These are phyloP conservation scores for Rutstroemia sp. DNA, from an alignment of 2,329 filamentous ascomycete genomes.

Conservation along the genomic window DNA sequence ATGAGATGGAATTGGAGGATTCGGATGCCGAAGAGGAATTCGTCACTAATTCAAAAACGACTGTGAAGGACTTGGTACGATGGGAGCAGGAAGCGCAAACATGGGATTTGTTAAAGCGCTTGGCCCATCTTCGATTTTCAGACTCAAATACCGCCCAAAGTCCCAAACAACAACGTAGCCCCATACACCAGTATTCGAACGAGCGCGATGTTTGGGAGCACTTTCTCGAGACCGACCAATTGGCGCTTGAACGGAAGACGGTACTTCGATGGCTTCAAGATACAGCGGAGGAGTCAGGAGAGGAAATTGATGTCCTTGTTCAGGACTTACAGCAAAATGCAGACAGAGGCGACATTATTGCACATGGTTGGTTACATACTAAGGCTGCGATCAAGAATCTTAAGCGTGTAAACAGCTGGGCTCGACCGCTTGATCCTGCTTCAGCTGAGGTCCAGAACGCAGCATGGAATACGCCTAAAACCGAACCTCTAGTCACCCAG, in stretches of 20 bases:
- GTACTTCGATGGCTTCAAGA: conserved; percentile 83
- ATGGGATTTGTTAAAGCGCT: conserved; percentile 69
- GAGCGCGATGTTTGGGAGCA: conserved; percentile 61
- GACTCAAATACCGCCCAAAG: conserved; percentile 25
- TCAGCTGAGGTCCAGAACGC: conserved; percentile 48
- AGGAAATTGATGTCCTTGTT: conserved; percentile 68
- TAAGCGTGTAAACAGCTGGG: conserved; percentile 69
- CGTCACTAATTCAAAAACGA: conserved; percentile 23
- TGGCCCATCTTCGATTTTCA: conserved; percentile 59
- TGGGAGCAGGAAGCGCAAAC: conserved; percentile 82
- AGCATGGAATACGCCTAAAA: conserved; percentile 49
- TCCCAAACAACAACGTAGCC: conserved; percentile 11
- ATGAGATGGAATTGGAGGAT: conserved; percentile 39
- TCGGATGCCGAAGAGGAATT: conserved; percentile 41
- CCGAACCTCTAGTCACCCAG: conserved; percentile 68
- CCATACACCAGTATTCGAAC: conserved; percentile 46
- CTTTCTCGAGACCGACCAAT: conserved; percentile 65
- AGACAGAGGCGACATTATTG: conserved; percentile 73
- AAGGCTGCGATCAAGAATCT: conserved; percentile 82
- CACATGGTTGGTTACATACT: conserved; percentile 88
- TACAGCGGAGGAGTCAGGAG: conserved; percentile 59
- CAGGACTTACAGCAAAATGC: conserved; percentile 68
- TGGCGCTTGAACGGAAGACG: conserved; percentile 69
- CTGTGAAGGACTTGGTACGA: conserved; percentile 46
- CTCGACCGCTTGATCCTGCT: conserved; percentile 56